These are phyloP conservation scores for Pyrrhoderma noxium DNA, from an alignment of 1,284 basidiomycete genomes.

Conservation along the genomic window DNA sequence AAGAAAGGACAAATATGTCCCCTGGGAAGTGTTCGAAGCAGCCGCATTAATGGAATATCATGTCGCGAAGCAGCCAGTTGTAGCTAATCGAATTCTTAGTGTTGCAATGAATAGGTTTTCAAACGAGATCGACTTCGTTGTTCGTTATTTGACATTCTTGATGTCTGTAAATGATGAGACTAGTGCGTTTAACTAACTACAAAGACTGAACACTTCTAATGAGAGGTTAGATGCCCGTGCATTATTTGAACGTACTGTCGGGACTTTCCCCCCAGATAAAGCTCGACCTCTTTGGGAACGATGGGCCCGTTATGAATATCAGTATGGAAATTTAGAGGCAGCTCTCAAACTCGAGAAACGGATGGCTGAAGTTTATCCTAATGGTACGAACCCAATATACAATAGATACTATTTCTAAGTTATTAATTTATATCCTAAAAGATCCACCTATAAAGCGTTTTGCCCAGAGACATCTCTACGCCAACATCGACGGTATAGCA, in stretches of 20 bases:
- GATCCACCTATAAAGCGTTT: constrained; percentile 90
- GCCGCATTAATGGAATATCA: constrained; percentile 96
- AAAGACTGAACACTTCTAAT: constrained; percentile 12
- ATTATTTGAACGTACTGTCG: constrained; percentile 85
- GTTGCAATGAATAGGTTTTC: constrained; percentile 85
- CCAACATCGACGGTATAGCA: constrained; percentile 84
- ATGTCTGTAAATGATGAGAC: constrained; percentile 94
- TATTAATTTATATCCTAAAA: constrained; percentile 25
- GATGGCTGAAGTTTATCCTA: constrained; percentile 82
- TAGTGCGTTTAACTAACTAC: constrained; percentile 48
- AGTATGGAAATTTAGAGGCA: constrained; percentile 88
- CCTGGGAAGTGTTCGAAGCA: constrained; percentile 94
- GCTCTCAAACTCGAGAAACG: constrained; percentile 86
- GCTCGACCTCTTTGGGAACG: constrained; percentile 90
- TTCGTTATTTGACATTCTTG: constrained; percentile 88
- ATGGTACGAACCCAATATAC: constrained; percentile 41
- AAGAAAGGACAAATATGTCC: constrained; percentile 75
- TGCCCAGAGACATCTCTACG: constrained; percentile 84
- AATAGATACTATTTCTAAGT: background rate
- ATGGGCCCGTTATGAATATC: constrained; percentile 94
- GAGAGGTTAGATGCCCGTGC: constrained; percentile 77
- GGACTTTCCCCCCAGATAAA: constrained; percentile 71
- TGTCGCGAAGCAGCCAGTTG: constrained; percentile 77
- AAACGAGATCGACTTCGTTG: constrained; percentile 80
- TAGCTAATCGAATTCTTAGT: constrained; percentile 92